A percentile compares a stretch with the other conserved stretches of the same genome.
These are phyloP conservation scores for Arthroderma uncinatum DNA, from an alignment of 2,329 filamentous ascomycete genomes.

Conservation along the genomic window DNA sequence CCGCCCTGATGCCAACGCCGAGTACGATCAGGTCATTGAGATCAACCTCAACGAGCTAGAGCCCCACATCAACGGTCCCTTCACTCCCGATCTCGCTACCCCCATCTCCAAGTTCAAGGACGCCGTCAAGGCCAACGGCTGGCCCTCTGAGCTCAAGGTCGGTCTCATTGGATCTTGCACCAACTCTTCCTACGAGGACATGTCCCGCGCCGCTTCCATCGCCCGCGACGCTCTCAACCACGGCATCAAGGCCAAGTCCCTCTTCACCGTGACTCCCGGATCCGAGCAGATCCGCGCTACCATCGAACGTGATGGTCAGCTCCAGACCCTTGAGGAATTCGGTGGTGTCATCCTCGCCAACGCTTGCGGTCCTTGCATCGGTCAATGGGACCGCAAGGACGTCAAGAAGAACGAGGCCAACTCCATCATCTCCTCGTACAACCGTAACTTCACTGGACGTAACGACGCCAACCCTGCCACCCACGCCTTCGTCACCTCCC, in stretches of 20 bases:
- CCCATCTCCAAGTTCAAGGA: constrained; percentile 97
- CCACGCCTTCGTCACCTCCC: constrained; percentile 85
- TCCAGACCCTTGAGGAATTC: constrained; percentile 91
- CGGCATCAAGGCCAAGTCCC: constrained; percentile 82
- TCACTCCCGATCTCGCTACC: constrained; percentile 95
- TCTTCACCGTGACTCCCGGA: constrained; percentile 91
- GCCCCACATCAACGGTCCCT: constrained; percentile 96
- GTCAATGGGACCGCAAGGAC: constrained; percentile 88
- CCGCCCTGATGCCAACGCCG: constrained; percentile 72
- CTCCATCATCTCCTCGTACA: constrained; percentile 97
- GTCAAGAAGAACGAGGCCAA: constrained; percentile 93
- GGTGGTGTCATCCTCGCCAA: constrained; percentile 91
- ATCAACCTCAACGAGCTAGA: constrained; percentile 92
- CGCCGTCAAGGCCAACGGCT: constrained; percentile 84
- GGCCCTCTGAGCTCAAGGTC: constrained; percentile 94
- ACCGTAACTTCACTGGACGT: constrained; percentile 98
- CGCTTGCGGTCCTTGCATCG: constrained; percentile 85
- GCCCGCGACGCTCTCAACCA: constrained; percentile 82
- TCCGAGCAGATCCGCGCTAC: constrained; percentile 95
- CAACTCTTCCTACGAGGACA: constrained; percentile 81
- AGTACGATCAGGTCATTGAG: constrained; percentile 94
- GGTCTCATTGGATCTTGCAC: constrained; percentile 98
- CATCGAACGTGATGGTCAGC: constrained; percentile 78
- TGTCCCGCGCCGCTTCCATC: constrained; percentile 86
- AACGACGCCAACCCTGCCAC: constrained; percentile 94